Evolutionary conservation across 2,329 filamentous ascomycete genomes (phyloP), one percentile per base, ranked within the genome.

Genomic region (Verticillium albo-atrum): DNA sequence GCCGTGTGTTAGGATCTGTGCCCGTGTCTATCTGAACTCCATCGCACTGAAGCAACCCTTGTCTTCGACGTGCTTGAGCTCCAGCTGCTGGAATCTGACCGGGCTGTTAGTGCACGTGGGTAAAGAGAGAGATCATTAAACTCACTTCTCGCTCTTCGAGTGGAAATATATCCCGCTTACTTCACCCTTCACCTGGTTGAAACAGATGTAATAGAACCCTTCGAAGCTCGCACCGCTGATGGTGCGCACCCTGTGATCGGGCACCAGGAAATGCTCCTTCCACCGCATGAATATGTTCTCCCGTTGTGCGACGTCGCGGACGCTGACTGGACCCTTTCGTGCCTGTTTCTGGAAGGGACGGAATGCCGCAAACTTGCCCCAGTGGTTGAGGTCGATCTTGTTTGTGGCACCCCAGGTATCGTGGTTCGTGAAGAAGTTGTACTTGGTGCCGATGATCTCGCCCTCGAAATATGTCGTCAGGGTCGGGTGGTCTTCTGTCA

Each of bases 151-250:
- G 77, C 93, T 98, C 79, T 96, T 97, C 14, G 91, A 90, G 77
- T 99, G 95, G 73, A 97, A 99, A 76, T 99, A 99, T 60, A 98
- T 97, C 20, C 95, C 95, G 70, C 87, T 93, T 47, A 99, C 90
- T 64, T 84, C 88, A 7, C 94, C 95, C 64, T 88, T 85, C 55
- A 92, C 79, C 75, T 98, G 94, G 74, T 98, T 97, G 79, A 98
- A 98, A 77, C 93, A 97, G 66, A 99, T 98, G 71, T 99, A 99
- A 73, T 98, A 99, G 72, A 99, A 99, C 0, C 95, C 95, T 71
- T 99, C 95, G 62, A 98, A 99, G 70, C 94, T 98, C 7, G 95
- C 95, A 20, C 95, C 95, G 34, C 87, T 90, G 62, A 99, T 97
- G 12, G 91, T 96, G 62, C 89, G 85, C 23, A 98, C 92, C 17